phyloP scores from a whole-genome alignment of 108 stramenopile species.

The Cyclostephanos invisitatus region DNA sequence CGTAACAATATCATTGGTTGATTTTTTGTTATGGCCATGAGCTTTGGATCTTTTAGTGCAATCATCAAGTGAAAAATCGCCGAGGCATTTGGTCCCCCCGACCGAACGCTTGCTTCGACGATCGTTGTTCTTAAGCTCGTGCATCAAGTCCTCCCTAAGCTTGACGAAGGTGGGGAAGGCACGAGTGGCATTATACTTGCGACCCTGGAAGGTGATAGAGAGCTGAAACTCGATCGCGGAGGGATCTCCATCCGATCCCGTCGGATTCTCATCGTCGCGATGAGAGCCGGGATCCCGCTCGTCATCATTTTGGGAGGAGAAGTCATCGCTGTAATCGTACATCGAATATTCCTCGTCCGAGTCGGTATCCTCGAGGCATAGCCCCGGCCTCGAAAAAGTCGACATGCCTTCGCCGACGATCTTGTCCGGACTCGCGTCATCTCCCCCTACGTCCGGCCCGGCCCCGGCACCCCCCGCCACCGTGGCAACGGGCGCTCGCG shows the following conservation, averaged over 20 bases:
- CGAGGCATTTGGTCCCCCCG: conserved; percentile 2
- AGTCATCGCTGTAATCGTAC: conserved; percentile 49
- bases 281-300: conserved; percentile 9
- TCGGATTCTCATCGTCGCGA: conserved; percentile 13
- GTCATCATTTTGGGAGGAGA: conserved; percentile 14
- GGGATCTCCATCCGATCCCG: conserved; percentile 23
- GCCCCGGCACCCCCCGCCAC: neutral
- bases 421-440: neutral
- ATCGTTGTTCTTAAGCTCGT: conserved; percentile 49
- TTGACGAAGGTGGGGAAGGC: conserved; percentile 69
- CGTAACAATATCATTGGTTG: conserved; percentile 18
- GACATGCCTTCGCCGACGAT: neutral
- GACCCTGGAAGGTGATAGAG: conserved; percentile 66
- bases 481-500: conserved; percentile 10
- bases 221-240: conserved; percentile 76
- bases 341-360: conserved; percentile 50
- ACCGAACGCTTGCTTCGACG: conserved; percentile 7
- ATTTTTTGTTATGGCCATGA: neutral
- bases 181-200: conserved; percentile 74
- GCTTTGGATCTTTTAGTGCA: neutral
- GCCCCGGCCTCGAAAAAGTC: conserved; percentile 16
- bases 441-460: neutral
- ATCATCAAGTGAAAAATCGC: neutral
- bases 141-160: conserved; percentile 68
- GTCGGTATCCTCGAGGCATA: conserved; percentile 41